A percentile compares a stretch with the other conserved stretches of the same genome.
phyloP scores from a whole-genome alignment of 495 filamentous ascomycete genomes.

The Aspergillus conjunctus region DNA sequence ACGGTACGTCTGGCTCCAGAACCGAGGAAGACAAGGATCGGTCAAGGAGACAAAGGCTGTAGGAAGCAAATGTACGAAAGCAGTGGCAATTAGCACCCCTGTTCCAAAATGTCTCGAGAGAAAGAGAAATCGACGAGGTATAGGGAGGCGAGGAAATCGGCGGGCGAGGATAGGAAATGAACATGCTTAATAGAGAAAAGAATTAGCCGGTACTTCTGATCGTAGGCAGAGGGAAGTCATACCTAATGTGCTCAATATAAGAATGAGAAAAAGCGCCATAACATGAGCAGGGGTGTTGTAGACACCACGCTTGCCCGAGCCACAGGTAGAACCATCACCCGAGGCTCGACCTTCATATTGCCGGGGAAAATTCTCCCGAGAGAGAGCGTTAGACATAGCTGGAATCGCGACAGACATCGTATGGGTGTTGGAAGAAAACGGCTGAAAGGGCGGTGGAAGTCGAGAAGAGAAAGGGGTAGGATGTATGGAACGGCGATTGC shows the following conservation, averaged over 20 bases:
- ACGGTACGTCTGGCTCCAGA: constrained; percentile 71
- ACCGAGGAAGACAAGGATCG: constrained; percentile 73
- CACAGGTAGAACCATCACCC: constrained; percentile 52
- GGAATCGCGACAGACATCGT: neutral
- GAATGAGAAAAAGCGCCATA: constrained; percentile 74
- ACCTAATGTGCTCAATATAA: constrained; percentile 73
- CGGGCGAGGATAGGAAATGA: constrained; percentile 57
- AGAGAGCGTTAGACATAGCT: constrained; percentile 33
- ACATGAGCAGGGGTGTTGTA: constrained; percentile 74
- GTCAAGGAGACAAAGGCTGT: constrained; percentile 81
- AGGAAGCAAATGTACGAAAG: constrained; percentile 82
- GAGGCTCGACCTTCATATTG: constrained; percentile 28
- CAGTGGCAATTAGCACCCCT: constrained; percentile 84
- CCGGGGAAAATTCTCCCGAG: constrained; percentile 39
- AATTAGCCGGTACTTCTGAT: constrained; percentile 7
- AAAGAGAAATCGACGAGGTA: constrained; percentile 63
- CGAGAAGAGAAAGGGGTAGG: neutral
- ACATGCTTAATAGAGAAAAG: constrained; percentile 39
- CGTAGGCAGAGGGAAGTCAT: constrained; percentile 25
- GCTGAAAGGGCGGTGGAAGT: neutral
- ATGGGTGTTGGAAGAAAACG: neutral
- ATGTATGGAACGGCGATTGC: neutral
- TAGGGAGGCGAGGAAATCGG: constrained; percentile 50
- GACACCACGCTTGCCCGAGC: constrained; percentile 57
- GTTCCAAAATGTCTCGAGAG: constrained; percentile 83